A percentile compares a stretch with the other conserved stretches of the same genome.
Conservation (phyloP, 1,284 basidiomycete species). For the Neotropicomus parvogracilis region DNA sequence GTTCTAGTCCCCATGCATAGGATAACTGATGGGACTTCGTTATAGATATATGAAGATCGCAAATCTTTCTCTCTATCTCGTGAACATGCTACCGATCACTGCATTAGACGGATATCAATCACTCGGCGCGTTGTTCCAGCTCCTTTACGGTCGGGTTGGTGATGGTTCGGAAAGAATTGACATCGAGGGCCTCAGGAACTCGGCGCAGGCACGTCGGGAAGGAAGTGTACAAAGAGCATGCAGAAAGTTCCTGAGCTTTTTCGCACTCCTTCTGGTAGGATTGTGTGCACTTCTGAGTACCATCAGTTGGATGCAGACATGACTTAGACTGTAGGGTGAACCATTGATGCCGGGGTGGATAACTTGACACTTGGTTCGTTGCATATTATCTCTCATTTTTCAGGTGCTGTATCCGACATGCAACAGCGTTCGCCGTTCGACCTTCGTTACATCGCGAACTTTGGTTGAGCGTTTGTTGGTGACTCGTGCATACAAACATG, state of each 20-base stretch:
- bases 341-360: no score
- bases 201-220: slow-evolving; percentile 5
- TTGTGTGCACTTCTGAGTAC: slow-evolving; percentile 24
- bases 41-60: slow-evolving; percentile 59
- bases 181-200: slow-evolving; percentile 17
- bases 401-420: no score
- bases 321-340: not conserved
- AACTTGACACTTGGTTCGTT: no score
- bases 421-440: no score
- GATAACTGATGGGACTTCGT: not conserved
- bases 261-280: slow-evolving; percentile 24
- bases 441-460: not conserved
- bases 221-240: slow-evolving; percentile 20
- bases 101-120: slow-evolving; percentile 60
- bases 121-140: slow-evolving; percentile 40
- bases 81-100: slow-evolving; percentile 68
- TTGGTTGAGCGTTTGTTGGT: slow-evolving; percentile 9
- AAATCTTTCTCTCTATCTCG: slow-evolving; percentile 64
- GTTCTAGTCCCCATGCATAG: not conserved
- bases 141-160: slow-evolving; percentile 8
- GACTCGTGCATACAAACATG: slow-evolving; percentile 24
- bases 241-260: slow-evolving; percentile 16
- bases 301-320: slow-evolving; percentile 20
- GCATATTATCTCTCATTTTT: no score
- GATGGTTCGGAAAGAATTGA: slow-evolving; percentile 13